A percentile compares a stretch with the other conserved stretches of the same genome.
phyloP scores from a whole-genome alignment of 148 eudicot species.

The Mesembryanthemum crystallinum region DNA sequence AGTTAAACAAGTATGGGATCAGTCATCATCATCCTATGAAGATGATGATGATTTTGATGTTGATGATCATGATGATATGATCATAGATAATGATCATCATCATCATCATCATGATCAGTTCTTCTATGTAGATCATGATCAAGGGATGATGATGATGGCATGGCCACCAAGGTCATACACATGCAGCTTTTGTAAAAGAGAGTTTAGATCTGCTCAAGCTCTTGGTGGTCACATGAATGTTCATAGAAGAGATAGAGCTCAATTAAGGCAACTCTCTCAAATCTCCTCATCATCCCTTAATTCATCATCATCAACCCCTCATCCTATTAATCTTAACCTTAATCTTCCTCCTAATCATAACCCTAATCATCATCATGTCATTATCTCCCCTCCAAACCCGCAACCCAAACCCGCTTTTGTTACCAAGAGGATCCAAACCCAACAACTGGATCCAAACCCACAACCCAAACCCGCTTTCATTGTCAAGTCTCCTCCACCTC shows the following conservation, averaged over 20 bases:
- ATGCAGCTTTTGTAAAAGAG: constrained; percentile 82
- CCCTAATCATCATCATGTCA: constrained; percentile 20
- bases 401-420: not conserved
- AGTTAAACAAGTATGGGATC: constrained; percentile 15
- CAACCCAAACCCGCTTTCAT: not conserved
- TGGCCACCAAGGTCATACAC: constrained; percentile 88
- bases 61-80: not conserved
- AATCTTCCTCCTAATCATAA: constrained; percentile 2
- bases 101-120: not conserved
- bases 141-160: constrained; percentile 33
- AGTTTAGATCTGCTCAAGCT: constrained; percentile 92
- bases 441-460: constrained; percentile 22
- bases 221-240: constrained; percentile 99
- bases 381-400: constrained; percentile 15
- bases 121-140: constrained; percentile 10
- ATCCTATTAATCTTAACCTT: not conserved
- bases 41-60: not conserved
- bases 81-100: constrained; percentile 12
- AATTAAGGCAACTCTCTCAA: constrained; percentile 47
- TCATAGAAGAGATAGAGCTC: constrained; percentile 84
- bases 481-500: not conserved
- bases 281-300: not conserved
- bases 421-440: not conserved
- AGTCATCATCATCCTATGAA: not conserved
- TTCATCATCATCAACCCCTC: constrained; percentile 24